Percentiles rank a stretch among this genome's conserved stretches.
phyloP scores from a whole-genome alignment of 495 filamentous ascomycete genomes.

The Parathielavia appendiculata region DNA sequence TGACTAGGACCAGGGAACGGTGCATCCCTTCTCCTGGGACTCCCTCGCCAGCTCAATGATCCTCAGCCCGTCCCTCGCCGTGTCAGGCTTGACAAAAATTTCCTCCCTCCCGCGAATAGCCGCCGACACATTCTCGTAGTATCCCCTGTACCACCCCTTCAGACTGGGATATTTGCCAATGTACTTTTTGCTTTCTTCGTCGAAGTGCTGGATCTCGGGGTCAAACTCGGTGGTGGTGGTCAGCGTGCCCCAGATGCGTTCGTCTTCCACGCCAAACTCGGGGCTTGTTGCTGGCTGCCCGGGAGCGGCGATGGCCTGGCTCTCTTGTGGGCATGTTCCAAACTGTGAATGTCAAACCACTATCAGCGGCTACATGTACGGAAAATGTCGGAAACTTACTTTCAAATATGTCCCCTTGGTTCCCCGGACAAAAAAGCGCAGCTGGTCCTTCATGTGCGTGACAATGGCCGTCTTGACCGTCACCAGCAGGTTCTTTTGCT shows the following conservation, averaged over 20 bases:
- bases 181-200: slow-evolving; percentile 24
- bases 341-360: too few relatives aligned
- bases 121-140: slow-evolving; percentile 58
- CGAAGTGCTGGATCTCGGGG: slow-evolving; percentile 18
- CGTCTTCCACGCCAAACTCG: slow-evolving; percentile 54
- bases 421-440: slow-evolving; percentile 64
- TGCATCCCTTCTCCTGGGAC: slow-evolving; percentile 29
- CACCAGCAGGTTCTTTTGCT: slow-evolving; percentile 31
- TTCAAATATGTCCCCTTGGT: slow-evolving; percentile 66
- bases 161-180: slow-evolving; percentile 33
- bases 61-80: slow-evolving; percentile 56
- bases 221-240: slow-evolving; percentile 30
- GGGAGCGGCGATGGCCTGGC: slow-evolving; percentile 51
- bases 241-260: slow-evolving; percentile 33
- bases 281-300: slow-evolving; percentile 40
- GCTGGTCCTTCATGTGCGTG: slow-evolving; percentile 57
- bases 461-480: slow-evolving; percentile 53
- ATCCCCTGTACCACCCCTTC: slow-evolving; percentile 55
- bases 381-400: slow-evolving; percentile 6
- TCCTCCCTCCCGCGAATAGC: slow-evolving; percentile 32
- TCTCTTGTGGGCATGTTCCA: slow-evolving; percentile 63
- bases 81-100: slow-evolving; percentile 56
- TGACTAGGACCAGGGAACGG: slow-evolving; percentile 22
- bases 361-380: not conserved
- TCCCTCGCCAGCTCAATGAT: slow-evolving; percentile 62